A percentile compares a stretch with the other conserved stretches of the same genome.
These are phyloP conservation scores for Cladosporium sp. DNA, from an alignment of 2,329 filamentous ascomycete species.

Conservation along the genomic window DNA sequence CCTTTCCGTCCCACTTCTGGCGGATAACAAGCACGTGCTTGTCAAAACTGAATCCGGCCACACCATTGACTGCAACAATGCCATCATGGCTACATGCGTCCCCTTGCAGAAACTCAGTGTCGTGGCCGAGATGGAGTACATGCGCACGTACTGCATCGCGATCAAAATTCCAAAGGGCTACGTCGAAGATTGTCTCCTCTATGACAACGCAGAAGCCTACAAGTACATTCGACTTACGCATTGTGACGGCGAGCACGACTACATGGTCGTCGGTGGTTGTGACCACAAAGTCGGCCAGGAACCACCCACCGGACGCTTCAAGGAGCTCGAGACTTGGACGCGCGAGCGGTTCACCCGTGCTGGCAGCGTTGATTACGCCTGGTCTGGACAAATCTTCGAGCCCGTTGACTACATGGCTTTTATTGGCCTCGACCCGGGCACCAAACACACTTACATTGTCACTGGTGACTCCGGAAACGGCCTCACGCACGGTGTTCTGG, in stretches of 20 bases:
- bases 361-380: slow-evolving; percentile 47
- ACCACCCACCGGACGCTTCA: slow-evolving; percentile 36
- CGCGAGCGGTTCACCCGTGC: slow-evolving; percentile 48
- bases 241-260: slow-evolving; percentile 50
- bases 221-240: slow-evolving; percentile 50
- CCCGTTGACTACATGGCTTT: slow-evolving; percentile 51
- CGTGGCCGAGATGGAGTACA: slow-evolving; percentile 48
- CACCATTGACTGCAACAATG: slow-evolving; percentile 43
- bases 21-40: slow-evolving; percentile 40
- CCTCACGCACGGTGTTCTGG: slow-evolving; percentile 51
- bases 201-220: slow-evolving; percentile 50
- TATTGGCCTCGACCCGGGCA: slow-evolving; percentile 51
- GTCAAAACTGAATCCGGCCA: slow-evolving; percentile 43
- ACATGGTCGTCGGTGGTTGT: slow-evolving; percentile 50
- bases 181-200: slow-evolving; percentile 50
- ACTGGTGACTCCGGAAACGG: slow-evolving; percentile 55
- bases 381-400: slow-evolving; percentile 54
- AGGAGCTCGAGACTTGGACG: slow-evolving; percentile 49
- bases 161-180: slow-evolving; percentile 47
- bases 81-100: slow-evolving; percentile 50
- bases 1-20: slow-evolving; percentile 38
- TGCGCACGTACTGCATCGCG: slow-evolving; percentile 53
- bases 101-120: slow-evolving; percentile 51
- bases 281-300: slow-evolving; percentile 55
- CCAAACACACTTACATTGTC: slow-evolving; percentile 46